Base-by-base conservation (phyloP, 2,329 filamentous ascomycete genomes). In the Diaporthe batatas region DNA sequence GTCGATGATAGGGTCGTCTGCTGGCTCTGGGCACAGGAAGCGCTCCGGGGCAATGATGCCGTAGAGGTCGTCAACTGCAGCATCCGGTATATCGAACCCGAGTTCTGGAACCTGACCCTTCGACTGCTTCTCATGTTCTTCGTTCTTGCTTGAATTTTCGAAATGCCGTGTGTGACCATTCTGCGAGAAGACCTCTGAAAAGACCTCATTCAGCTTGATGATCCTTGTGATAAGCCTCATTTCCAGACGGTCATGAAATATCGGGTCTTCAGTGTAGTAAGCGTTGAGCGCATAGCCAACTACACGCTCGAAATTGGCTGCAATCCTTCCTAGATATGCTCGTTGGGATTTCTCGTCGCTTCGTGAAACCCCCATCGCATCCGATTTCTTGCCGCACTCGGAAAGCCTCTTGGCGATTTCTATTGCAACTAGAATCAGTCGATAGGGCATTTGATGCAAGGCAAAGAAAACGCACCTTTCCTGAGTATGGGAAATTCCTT, bases 201-300 rank as follows among this genome's bases (percentile, higher is more conserved):
- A 86, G 0, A 16, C 71, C 11, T 85, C 81, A 11, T 83, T 84
- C 16, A 84, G 76, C 29, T 80, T 76, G 0, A 82, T 75, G 11
- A 86, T 80, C 0, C 75, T 75, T 0, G 84, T 86, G 39, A 85
- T 81, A 1, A 86, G 80, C 44, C 79, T 80, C 2, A 85, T 58
- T 0, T 79, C 71, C 0, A 75, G 73, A 0, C 79, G 34, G 0
- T 76, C 51, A 0, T 77, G 73, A 51, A 85, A 85, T 0, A 82
- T 75, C 0, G 71, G 32, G 21, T 82, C 74, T 0, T 79, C 75
- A 0, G 77, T 76, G 59, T 86, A 86, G 5, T 82, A 77, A 0
- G 78, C 83, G 18, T 83, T 80, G 0, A 85, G 77, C 0, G 81
- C 81, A 1, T 72, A 78, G 8, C 78, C 71, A 7, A 77, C 80